phyloP scores from a whole-genome alignment of 805 yeast genomes.

The Candida ponderosae region DNA sequence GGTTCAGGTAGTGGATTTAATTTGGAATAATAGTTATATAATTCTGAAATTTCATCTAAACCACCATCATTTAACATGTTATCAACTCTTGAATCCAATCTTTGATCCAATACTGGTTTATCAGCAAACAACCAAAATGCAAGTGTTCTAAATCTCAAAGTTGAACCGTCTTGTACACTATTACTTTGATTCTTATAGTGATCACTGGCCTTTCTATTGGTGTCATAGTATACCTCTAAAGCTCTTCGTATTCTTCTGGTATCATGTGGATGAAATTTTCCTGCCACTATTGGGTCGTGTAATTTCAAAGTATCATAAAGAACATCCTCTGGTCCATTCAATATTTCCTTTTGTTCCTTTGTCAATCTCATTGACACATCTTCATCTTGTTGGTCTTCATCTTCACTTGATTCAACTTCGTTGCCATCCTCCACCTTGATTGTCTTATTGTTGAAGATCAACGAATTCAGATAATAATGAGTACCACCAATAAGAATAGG shows the following conservation, averaged over 20 bases:
- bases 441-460: conserved; percentile 65
- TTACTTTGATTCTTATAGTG: conserved; percentile 55
- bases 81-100: conserved; percentile 80
- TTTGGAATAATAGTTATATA: conserved; percentile 38
- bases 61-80: conserved; percentile 72
- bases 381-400: background rate
- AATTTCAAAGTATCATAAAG: conserved; percentile 40
- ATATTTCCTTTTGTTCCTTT: conserved; percentile 28
- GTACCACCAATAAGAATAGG: conserved; percentile 96
- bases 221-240: conserved; percentile 64
- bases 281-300: conserved; percentile 65
- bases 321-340: conserved; percentile 48
- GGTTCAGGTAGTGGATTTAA: conserved; percentile 36
- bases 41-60: conserved; percentile 53
- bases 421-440: conserved; percentile 27
- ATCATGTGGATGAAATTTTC: conserved; percentile 90
- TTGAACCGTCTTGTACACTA: conserved; percentile 32
- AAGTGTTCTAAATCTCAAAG: conserved; percentile 52
- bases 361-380: conserved; percentile 13
- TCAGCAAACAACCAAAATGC: conserved; percentile 81
- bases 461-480: conserved; percentile 80
- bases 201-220: conserved; percentile 64
- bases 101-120: conserved; percentile 40
- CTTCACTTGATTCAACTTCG: conserved; percentile 3
- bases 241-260: conserved; percentile 71